Base-by-base conservation (phyloP, 306 rosid species). In the Spatholobus suberectus region DNA sequence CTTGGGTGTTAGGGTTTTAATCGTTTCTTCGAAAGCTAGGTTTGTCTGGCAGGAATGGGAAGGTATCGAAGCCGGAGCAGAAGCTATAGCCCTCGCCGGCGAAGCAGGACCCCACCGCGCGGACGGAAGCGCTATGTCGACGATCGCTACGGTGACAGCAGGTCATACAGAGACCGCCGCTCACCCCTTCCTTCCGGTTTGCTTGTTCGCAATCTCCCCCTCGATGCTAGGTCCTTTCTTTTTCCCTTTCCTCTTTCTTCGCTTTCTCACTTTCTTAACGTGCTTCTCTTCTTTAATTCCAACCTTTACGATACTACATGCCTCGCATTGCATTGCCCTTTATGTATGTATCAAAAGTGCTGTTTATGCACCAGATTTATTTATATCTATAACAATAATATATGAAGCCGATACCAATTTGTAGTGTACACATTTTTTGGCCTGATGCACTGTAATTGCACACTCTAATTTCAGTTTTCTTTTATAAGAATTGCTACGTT, bases 171-270 rank as follows among this genome's bases (percentile, higher is more conserved):
- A 70, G 97, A 96, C 89, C 97, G 94, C 17, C 93, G 97, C 5
- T 96, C 98, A 3, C 98, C 99, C 6, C 89, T 88, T 69, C 94
- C 99, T 78, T 90, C 97, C 20, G 99, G 99, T n/a, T 85, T 96
- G 73, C 98, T 96, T 52, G 95, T 96, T 66, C 98, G 99, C 57
- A 96, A 96, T 85, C 99, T 96, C 3, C 98, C 99, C 26, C 97
- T 96, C 1, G 90, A 92, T 75, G 97, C 97, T n/a, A 90, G 98
- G 98, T 93, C 21, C 70, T 43, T 83, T 63, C 32, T 26, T 10
- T 46, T 26, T 35, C 47, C 21, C 59, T 44, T 5, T 62, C 10
- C 8, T 10, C 5, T n/a, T n/a, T n/a, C n/a, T 9, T 67, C 46
- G 26, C 26, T 7, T 66, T 65, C 13, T 3, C 24, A 20, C 21